These are phyloP conservation scores for Linderina pennispora DNA, from an alignment of 192 early-diverging fungal species.

Conservation along the genomic window DNA sequence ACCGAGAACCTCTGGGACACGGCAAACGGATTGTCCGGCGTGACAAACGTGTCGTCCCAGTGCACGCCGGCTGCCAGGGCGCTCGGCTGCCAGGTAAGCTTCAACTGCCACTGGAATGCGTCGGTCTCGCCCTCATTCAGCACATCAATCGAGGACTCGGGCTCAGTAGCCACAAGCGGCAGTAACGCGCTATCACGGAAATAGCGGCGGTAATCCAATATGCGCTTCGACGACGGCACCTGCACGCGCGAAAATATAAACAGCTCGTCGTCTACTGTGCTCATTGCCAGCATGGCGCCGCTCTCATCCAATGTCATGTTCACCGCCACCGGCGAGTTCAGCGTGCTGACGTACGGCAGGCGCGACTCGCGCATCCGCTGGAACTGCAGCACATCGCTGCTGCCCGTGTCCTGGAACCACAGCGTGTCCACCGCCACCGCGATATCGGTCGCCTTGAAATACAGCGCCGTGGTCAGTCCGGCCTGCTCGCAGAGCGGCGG, in stretches of 20 bases:
- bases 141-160: conserved; percentile 29
- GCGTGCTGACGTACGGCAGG: conserved; percentile 46
- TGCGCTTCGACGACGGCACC: conserved; percentile 16
- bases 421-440: conserved; percentile 39
- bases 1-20: conserved; percentile 26
- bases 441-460: conserved; percentile 45
- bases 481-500: conserved; percentile 38
- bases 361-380: conserved; percentile 47
- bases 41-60: conserved; percentile 36
- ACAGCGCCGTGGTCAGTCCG: conserved; percentile 38
- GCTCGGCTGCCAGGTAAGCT: conserved; percentile 43
- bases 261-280: conserved; percentile 44
- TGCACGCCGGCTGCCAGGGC: conserved; percentile 15
- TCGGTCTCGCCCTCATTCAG: conserved; percentile 41
- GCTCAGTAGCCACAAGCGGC: conserved; percentile 33
- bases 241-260: conserved; percentile 40
- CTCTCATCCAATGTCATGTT: conserved; percentile 47
- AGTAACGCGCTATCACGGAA: conserved; percentile 12
- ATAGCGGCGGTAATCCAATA: conserved; percentile 46
- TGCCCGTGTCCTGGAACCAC: conserved; percentile 45
- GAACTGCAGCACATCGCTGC: conserved; percentile 35
- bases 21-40: conserved; percentile 39
- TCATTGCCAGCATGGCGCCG: conserved; percentile 42
- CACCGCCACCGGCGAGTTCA: conserved; percentile 43
- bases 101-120: conserved; percentile 38